Percentiles rank a stretch among this genome's conserved stretches.
Evolutionary conservation across 2,329 filamentous ascomycete species (phyloP).

Genomic region (Apiospora phragmitis): DNA sequence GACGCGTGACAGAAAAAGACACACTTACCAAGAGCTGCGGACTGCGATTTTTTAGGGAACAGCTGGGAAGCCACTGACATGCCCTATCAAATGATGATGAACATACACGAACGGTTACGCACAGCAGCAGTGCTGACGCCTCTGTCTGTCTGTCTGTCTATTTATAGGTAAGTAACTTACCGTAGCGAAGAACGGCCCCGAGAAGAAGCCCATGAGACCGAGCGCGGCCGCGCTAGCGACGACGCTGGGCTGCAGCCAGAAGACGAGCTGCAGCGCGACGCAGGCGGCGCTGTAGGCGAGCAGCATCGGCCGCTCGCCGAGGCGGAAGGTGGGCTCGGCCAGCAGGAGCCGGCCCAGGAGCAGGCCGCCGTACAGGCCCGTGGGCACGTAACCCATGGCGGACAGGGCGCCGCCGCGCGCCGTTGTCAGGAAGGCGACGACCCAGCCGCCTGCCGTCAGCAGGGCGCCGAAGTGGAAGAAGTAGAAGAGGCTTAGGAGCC

Average conservation of each 20-base stretch:
- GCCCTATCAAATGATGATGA: conserved; percentile 31
- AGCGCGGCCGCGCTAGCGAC: conserved; percentile 48
- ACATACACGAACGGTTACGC: background rate
- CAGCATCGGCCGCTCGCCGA: conserved; percentile 59
- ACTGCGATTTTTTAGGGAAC: conserved; percentile 45
- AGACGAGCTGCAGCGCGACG: conserved; percentile 56
- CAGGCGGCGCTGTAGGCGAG: conserved; percentile 53
- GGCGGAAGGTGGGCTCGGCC: conserved; percentile 58
- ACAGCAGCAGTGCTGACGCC: background rate
- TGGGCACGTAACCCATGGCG: conserved; percentile 61
- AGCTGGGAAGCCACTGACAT: conserved; percentile 54
- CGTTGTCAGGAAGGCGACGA: conserved; percentile 63
- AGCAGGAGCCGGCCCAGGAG: conserved; percentile 58
- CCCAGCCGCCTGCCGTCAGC: conserved; percentile 61
- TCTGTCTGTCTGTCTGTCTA: too few relatives aligned
- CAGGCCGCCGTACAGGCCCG: conserved; percentile 59
- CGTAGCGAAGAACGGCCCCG: conserved; percentile 55
- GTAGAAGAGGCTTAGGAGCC: conserved; percentile 62
- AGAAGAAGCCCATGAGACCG: conserved; percentile 54
- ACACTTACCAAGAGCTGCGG: conserved; percentile 46
- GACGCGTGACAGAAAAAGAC: background rate
- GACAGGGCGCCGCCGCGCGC: conserved; percentile 58
- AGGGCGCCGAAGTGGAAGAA: conserved; percentile 61
- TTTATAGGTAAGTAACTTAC: conserved; percentile 32
- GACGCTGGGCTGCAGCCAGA: conserved; percentile 68